phyloP scores from a whole-genome alignment of 768 basidiomycete species.

The Psilocybe cubensis region DNA sequence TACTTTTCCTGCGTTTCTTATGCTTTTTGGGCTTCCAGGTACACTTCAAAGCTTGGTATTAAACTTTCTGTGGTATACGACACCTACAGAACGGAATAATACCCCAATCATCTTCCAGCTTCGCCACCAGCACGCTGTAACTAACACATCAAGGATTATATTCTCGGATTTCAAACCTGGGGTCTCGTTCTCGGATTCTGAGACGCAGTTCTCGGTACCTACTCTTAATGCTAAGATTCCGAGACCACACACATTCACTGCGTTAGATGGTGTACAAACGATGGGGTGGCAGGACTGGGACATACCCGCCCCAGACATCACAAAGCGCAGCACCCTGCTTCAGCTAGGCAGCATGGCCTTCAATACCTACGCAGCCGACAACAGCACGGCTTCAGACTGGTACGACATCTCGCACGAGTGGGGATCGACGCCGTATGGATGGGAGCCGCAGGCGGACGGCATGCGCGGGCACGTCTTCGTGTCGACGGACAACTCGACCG shows the following conservation, averaged over 20 bases:
- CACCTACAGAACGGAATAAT: constrained; percentile 29
- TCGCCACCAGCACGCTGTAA: constrained; percentile 65
- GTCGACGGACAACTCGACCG: constrained; percentile 80
- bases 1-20: no score
- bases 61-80: constrained; percentile 41
- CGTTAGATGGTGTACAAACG: constrained; percentile 38
- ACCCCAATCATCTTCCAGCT: constrained; percentile 58
- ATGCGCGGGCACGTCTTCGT: constrained; percentile 92
- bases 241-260: constrained; percentile 48
- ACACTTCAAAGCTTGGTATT: constrained; percentile 46
- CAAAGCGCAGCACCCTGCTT: constrained; percentile 70
- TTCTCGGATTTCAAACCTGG: constrained; percentile 54
- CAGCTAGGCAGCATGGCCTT: constrained; percentile 88
- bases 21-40: constrained; percentile 41
- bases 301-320: constrained; percentile 71
- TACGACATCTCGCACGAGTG: constrained; percentile 68
- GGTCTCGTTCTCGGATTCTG: constrained; percentile 26
- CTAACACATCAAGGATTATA: constrained; percentile 55
- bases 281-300: constrained; percentile 69
- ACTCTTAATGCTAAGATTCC: constrained; percentile 44
- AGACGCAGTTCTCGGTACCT: constrained; percentile 42
- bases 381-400: constrained; percentile 57
- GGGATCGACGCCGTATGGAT: constrained; percentile 75
- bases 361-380: constrained; percentile 72
- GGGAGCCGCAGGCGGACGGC: constrained; percentile 89